Base-by-base conservation (phyloP, 169 alveolate genomes). In the Cryptosporidium tyzzeri region DNA sequence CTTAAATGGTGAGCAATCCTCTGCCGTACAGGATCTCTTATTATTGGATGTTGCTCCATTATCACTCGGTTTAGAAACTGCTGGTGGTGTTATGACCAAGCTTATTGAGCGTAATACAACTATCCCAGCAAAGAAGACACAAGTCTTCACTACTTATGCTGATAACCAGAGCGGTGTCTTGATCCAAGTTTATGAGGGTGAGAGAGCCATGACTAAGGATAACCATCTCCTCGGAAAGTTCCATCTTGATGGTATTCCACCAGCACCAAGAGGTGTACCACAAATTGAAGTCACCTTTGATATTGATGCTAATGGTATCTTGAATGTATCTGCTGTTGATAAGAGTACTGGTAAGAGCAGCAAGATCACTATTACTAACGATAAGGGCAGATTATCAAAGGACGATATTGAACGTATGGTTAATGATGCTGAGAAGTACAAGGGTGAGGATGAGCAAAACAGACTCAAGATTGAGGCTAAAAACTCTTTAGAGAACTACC, bases 261-360 rank as follows among this genome's bases (percentile, higher is more conserved):
- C 98, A 7, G 98, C 99, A 8, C 97, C 98, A 5, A 96, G 99
- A 91, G 99, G 99, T 33, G 96, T 93, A 53, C 98, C 98, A 44
- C 97, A 96, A 94, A 96, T 97, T 84, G 98, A 97, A 91, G 99
- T 95, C 39, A 98, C 99, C 29, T 98, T 98, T 94, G 98, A 97
- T 86, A 96, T 98, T 44, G 99, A 98, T 93, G 96, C 98, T 86
- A 97, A 98, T 87, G 98, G 99, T 84, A 97, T 97, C 91, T 84
- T 97, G 91, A 93, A 94, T 69, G 99, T 97, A 37, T 91, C 96
- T 39, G 99, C 99, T n/a, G 96, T 93, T 50, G 99, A 97, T 86
- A 97, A 96, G 95, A 98, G 98, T 23, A 96, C 99, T n/a, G 99
- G 98, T 70, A 96, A 96, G 91, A 87, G 93, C 53, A 96, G 96